These are phyloP conservation scores for Trapa bicornis DNA, from an alignment of 345 rosid genomes.

Conservation along the genomic window DNA sequence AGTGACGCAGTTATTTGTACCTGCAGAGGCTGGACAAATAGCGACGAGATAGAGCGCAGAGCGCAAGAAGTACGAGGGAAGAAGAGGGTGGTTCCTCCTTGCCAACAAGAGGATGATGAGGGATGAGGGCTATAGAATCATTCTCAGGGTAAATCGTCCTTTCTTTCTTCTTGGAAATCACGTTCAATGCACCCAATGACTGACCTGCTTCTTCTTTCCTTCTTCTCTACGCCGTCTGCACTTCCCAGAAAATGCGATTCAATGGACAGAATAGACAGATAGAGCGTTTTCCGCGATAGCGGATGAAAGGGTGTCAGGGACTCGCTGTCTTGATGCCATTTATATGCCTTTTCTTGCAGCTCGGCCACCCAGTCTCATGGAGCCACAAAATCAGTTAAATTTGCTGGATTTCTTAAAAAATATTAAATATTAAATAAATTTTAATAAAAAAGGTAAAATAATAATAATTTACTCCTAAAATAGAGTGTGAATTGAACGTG, in stretches of 20 bases:
- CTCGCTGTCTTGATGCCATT: conserved; percentile 5
- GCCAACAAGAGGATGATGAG: neutral
- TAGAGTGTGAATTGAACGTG: too few relatives aligned
- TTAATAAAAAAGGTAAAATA: too few relatives aligned
- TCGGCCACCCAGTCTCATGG: too few relatives aligned
- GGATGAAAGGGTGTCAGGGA: conserved; percentile 9
- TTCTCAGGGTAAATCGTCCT: neutral
- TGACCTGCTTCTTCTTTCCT: neutral
- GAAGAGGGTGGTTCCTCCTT: neutral
- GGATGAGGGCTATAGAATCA: neutral
- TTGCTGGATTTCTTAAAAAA: too few relatives aligned
- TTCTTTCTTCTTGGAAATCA: neutral
- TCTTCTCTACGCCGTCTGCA: neutral
- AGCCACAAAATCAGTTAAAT: too few relatives aligned
- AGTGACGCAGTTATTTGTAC: conserved; percentile 2
- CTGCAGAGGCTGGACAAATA: neutral
- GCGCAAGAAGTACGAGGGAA: neutral
- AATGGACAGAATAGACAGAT: neutral
- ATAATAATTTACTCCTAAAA: too few relatives aligned
- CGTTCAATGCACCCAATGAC: neutral
- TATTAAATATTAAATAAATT: too few relatives aligned
- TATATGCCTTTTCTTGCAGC: neutral
- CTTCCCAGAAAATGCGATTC: neutral
- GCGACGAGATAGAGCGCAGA: neutral
- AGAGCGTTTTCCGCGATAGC: conserved; percentile 12